Conservation (phyloP, 768 basidiomycete species). For the Pleurotus ostreatus region DNA sequence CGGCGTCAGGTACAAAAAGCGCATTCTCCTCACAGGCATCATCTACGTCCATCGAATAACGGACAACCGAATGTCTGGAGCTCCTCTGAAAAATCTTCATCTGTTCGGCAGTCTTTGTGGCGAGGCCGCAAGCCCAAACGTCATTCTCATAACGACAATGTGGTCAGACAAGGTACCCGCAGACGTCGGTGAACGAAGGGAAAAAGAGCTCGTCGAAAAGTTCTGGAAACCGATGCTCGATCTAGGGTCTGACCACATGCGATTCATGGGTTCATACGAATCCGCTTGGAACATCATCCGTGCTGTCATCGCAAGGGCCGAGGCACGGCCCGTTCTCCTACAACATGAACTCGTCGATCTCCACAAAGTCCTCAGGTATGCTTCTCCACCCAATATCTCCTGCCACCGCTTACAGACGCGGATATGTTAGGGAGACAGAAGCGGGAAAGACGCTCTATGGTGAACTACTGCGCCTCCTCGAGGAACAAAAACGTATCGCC, state of each 20-base stretch:
- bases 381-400: not conserved
- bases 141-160: slow-evolving; percentile 27
- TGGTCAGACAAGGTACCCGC: slow-evolving; percentile 30
- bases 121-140: slow-evolving; percentile 16
- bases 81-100: slow-evolving; percentile 22
- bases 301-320: slow-evolving; percentile 7
- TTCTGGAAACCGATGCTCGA: slow-evolving; percentile 11
- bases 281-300: slow-evolving; percentile 8
- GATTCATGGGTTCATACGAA: slow-evolving; percentile 6
- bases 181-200: slow-evolving; percentile 6
- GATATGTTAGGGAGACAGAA: slow-evolving; percentile 5
- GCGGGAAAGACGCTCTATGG: slow-evolving; percentile 6
- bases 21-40: slow-evolving; percentile 21
- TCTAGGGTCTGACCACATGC: not conserved
- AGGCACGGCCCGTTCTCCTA: slow-evolving; percentile 3
- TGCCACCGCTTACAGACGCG: too few relatives aligned
- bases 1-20: slow-evolving; percentile 12
- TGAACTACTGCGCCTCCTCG: slow-evolving; percentile 6
- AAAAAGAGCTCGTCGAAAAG: slow-evolving; percentile 1
- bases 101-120: slow-evolving; percentile 23
- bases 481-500: slow-evolving; percentile 12
- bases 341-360: slow-evolving; percentile 12
- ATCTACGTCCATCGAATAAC: slow-evolving; percentile 20
- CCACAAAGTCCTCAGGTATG: slow-evolving; percentile 11
- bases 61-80: slow-evolving; percentile 25